Conservation (phyloP, 352 stramenopile genomes). For the Globisporangium nagaii region DNA sequence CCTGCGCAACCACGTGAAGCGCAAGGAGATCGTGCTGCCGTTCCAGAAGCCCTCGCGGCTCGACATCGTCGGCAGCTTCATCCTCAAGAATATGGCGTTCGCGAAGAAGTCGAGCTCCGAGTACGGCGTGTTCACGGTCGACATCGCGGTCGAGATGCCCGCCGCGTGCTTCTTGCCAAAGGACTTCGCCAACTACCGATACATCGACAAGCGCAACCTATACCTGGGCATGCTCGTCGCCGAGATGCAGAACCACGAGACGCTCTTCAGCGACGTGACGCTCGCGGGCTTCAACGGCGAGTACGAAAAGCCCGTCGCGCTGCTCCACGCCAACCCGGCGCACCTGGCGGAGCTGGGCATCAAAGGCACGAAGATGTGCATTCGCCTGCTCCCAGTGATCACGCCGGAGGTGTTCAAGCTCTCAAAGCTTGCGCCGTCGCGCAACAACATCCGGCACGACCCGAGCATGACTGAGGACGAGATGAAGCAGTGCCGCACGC, state of each 20-base stretch:
- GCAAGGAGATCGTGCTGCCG: conserved; percentile 82
- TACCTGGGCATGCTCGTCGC: conserved; percentile 75
- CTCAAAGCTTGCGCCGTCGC: conserved; percentile 66
- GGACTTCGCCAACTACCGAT: conserved; percentile 88
- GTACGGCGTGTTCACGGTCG: conserved; percentile 61
- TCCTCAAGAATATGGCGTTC: conserved; percentile 78
- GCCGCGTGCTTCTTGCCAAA: conserved; percentile 77
- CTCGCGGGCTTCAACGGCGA: conserved; percentile 75
- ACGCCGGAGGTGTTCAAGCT: conserved; percentile 71
- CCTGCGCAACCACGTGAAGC: conserved; percentile 70
- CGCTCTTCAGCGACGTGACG: conserved; percentile 47
- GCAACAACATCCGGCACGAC: conserved; percentile 85
- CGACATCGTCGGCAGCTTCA: conserved; percentile 86
- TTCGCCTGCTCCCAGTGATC: conserved; percentile 74
- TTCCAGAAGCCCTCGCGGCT: conserved; percentile 72
- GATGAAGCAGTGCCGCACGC: conserved; percentile 66
- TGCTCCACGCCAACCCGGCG: conserved; percentile 40
- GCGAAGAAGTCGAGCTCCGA: conserved; percentile 38
- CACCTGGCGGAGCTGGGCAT: conserved; percentile 38
- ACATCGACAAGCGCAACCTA: conserved; percentile 86
- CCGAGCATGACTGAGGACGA: conserved; percentile 64
- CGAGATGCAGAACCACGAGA: conserved; percentile 35
- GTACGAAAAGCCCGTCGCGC: conserved; percentile 64
- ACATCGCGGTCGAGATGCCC: conserved; percentile 83
- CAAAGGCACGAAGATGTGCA: conserved; percentile 44